A percentile compares a stretch with the other conserved stretches of the same genome.
These are phyloP conservation scores for Haematococcus sp. DNA, from an alignment of 139 green algal species.

Conservation along the genomic window DNA sequence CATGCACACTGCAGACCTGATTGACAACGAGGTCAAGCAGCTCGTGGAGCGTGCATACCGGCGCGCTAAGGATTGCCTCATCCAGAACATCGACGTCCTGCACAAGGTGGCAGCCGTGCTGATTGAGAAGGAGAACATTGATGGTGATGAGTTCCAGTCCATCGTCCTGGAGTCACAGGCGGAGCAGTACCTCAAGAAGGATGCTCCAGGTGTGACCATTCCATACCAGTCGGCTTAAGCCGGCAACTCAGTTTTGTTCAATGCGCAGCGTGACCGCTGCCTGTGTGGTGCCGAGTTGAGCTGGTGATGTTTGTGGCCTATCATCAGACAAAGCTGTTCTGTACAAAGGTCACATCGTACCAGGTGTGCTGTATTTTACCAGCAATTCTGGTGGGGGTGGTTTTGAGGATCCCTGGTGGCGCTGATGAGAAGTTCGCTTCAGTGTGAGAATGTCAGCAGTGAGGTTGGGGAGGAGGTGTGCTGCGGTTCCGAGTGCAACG, in stretches of 20 bases:
- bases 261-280: no score
- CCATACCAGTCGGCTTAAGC: constrained; percentile 73
- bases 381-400: no score
- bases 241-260: not conserved
- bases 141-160: constrained; percentile 77
- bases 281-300: no score
- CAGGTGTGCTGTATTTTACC: no score
- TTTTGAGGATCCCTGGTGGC: no score
- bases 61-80: constrained; percentile 93
- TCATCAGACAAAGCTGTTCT: no score
- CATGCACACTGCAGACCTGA: constrained; percentile 81
- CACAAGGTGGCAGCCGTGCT: constrained; percentile 88
- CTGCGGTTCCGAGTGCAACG: no score
- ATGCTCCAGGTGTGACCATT: constrained; percentile 72
- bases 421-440: no score
- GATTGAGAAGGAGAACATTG: constrained; percentile 98
- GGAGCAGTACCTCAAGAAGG: constrained; percentile 89
- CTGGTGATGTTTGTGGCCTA: no score
- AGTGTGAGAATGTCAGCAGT: no score
- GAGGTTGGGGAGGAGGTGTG: no score
- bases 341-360: no score
- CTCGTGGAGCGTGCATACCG: constrained; percentile 95
- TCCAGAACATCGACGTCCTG: constrained; percentile 90
- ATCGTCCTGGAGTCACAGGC: constrained; percentile 85
- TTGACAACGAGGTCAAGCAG: constrained; percentile 88